Conservation (phyloP, 179 eudicot species). For the Nepenthes alata region DNA sequence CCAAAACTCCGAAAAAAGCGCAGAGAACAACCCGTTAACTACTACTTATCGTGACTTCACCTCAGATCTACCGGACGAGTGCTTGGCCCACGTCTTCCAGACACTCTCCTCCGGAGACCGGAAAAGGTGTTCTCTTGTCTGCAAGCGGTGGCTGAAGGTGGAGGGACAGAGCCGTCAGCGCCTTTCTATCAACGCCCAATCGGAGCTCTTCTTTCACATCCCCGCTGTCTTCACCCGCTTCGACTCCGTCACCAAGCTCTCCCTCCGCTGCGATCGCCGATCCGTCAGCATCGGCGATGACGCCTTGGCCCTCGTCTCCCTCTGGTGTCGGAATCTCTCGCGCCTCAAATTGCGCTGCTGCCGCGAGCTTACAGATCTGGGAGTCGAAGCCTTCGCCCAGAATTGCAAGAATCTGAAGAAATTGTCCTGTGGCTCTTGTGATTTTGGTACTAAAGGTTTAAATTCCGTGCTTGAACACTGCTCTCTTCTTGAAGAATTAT, state of each 20-base stretch:
- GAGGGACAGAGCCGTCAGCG: conserved; percentile 79
- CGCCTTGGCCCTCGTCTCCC: conserved; percentile 35
- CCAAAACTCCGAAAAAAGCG: not conserved
- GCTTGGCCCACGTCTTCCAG: conserved; percentile 52
- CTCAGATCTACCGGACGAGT: conserved; percentile 55
- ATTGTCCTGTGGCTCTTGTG: conserved; percentile 69
- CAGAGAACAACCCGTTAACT: too few relatives aligned
- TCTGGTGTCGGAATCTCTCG: conserved; percentile 43
- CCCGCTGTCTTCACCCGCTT: conserved; percentile 42
- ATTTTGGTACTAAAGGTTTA: conserved; percentile 62
- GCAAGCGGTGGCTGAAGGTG: conserved; percentile 53
- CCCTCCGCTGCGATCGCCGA: conserved; percentile 65
- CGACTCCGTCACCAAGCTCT: conserved; percentile 70
- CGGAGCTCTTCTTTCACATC: conserved; percentile 22
- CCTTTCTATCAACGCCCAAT: conserved; percentile 43
- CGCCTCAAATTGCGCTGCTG: conserved; percentile 64
- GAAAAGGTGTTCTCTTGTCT: conserved; percentile 47
- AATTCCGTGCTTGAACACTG: conserved; percentile 53
- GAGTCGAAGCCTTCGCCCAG: conserved; percentile 39
- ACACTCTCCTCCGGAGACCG: conserved; percentile 45
- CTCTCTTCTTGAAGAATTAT: conserved; percentile 47
- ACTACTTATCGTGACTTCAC: conserved; percentile 23
- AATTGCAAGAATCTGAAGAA: conserved; percentile 48
- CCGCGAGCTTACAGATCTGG: conserved; percentile 48
- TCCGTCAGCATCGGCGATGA: conserved; percentile 55